A percentile compares a stretch with the other conserved stretches of the same genome.
phyloP scores from a whole-genome alignment of 768 basidiomycete species.

The Symmetrospora coprosmae region DNA sequence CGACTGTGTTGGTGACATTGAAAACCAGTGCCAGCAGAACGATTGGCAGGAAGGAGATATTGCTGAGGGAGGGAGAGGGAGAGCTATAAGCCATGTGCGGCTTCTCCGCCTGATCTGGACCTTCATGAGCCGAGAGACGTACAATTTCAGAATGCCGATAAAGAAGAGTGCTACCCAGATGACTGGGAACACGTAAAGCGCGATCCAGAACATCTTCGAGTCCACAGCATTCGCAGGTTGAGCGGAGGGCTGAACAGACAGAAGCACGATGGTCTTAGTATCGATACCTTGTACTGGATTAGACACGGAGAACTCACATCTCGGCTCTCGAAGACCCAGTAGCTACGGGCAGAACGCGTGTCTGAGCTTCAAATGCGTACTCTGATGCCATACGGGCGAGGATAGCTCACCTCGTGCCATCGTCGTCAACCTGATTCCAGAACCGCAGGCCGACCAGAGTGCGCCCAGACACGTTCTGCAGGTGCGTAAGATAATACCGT shows the following conservation, averaged over 20 bases:
- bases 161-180: constrained; percentile 77
- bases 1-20: constrained; percentile 87
- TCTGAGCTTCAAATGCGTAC: neutral
- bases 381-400: neutral
- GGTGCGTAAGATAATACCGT: constrained; percentile 34
- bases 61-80: constrained; percentile 4
- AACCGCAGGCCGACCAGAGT: constrained; percentile 87
- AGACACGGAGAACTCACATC: constrained; percentile 51
- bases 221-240: constrained; percentile 69
- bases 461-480: constrained; percentile 73
- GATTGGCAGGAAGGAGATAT: constrained; percentile 74
- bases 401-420: constrained; percentile 44
- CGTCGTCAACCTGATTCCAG: constrained; percentile 98
- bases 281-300: constrained; percentile 47
- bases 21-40: constrained; percentile 86
- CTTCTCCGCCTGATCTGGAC: neutral
- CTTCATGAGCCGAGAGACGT: neutral
- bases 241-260: constrained; percentile 20
- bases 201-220: constrained; percentile 38
- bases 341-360: constrained; percentile 43
- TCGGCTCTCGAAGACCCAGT: constrained; percentile 95
- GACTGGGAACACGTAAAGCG: constrained; percentile 53
- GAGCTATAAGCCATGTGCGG: constrained; percentile 1
- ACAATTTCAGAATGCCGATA: constrained; percentile 76
- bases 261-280: neutral